phyloP scores from a whole-genome alignment of 768 basidiomycete genomes.

The Russula abietina region DNA sequence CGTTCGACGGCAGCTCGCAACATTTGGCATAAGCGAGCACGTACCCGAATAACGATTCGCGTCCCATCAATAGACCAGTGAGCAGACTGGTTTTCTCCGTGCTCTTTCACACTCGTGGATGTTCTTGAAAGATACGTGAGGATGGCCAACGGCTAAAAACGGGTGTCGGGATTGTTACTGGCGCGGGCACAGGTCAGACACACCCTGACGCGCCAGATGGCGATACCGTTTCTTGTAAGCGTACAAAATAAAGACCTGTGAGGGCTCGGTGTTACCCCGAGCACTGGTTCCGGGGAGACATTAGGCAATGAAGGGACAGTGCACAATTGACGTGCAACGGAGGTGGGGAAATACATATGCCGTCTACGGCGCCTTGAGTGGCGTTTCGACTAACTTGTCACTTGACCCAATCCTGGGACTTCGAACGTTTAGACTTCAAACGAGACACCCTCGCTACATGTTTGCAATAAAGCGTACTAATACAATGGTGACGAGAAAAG shows the following conservation, averaged over 20 bases:
- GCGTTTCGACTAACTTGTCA: not conserved
- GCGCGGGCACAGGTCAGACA: slow-evolving; percentile 28
- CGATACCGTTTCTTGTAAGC: slow-evolving; percentile 61
- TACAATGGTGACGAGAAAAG: slow-evolving; percentile 15
- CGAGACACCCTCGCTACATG: not conserved
- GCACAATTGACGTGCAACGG: slow-evolving; percentile 67
- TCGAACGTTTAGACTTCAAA: not conserved
- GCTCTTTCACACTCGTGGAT: slow-evolving; percentile 66
- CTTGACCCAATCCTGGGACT: not conserved
- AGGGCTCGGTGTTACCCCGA: slow-evolving; percentile 58
- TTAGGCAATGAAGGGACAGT: slow-evolving; percentile 65
- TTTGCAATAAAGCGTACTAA: slow-evolving; percentile 15
- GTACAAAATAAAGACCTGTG: slow-evolving; percentile 74
- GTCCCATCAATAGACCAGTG: slow-evolving; percentile 82
- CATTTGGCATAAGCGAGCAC: slow-evolving; percentile 25
- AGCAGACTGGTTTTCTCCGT: slow-evolving; percentile 71
- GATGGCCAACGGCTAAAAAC: slow-evolving; percentile 59
- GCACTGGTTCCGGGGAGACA: slow-evolving; percentile 48
- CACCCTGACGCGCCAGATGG: slow-evolving; percentile 80
- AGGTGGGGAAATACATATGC: slow-evolving; percentile 81
- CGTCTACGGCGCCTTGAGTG: not conserved
- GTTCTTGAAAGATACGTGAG: slow-evolving; percentile 73
- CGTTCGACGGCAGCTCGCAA: not conserved
- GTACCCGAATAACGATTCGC: slow-evolving; percentile 73
- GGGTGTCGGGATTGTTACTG: slow-evolving; percentile 7